Conservation (phyloP, 2,329 filamentous ascomycete genomes). For the Tolypocladium amazonense region DNA sequence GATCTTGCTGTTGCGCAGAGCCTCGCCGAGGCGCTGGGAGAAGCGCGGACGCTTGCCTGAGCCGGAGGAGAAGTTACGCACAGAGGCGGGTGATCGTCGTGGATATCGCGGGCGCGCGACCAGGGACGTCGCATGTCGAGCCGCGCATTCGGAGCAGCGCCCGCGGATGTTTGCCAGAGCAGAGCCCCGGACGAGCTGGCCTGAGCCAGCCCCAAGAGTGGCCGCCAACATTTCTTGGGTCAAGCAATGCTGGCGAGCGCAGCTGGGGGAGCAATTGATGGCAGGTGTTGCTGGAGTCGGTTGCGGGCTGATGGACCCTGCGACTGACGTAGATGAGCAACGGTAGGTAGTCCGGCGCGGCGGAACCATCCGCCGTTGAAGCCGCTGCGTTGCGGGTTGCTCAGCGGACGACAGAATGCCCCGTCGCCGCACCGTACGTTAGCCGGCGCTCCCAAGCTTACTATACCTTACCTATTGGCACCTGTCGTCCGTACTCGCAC, state of each 20-base stretch:
- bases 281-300: background rate
- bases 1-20: constrained; percentile 44
- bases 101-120: constrained; percentile 10
- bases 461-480: too few relatives aligned
- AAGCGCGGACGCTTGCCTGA: constrained; percentile 37
- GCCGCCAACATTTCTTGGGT: constrained; percentile 17
- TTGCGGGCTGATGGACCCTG: background rate
- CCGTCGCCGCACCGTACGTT: too few relatives aligned
- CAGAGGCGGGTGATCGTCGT: constrained; percentile 11
- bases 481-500: too few relatives aligned
- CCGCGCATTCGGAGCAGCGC: constrained; percentile 17
- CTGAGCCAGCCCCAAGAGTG: constrained; percentile 22
- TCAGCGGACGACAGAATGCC: too few relatives aligned
- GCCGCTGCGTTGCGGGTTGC: background rate
- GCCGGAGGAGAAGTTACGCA: constrained; percentile 21
- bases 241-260: background rate
- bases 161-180: constrained; percentile 16
- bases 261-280: background rate
- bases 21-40: constrained; percentile 38
- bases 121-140: constrained; percentile 5
- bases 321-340: background rate
- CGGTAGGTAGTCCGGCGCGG: background rate
- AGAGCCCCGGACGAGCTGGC: constrained; percentile 21
- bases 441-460: too few relatives aligned
- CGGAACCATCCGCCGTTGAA: background rate